A percentile compares a stretch with the other conserved stretches of the same genome.
Conservation (phyloP, 768 basidiomycete genomes). For the Russula sp. region DNA sequence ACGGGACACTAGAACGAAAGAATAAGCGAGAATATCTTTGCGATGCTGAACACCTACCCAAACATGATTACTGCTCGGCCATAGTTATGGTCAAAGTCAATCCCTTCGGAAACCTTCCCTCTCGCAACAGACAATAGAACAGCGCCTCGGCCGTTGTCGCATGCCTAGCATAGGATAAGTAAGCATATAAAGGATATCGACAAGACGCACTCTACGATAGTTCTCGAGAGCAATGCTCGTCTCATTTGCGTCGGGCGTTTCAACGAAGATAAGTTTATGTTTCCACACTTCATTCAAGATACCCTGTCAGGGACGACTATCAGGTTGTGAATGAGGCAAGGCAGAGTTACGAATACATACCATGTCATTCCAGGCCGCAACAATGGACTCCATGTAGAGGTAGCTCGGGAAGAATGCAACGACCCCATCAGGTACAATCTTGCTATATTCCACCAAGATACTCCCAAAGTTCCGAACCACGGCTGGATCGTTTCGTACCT, state of each 20-base stretch:
- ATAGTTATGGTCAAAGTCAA: conserved; percentile 99
- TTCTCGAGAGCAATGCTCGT: conserved; percentile 98
- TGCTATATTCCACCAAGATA: conserved; percentile 96
- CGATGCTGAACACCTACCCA: conserved; percentile 55
- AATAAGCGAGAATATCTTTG: neutral
- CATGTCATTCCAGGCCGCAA: conserved; percentile 99
- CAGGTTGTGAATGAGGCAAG: neutral
- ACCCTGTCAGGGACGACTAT: conserved; percentile 52
- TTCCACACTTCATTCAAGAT: conserved; percentile 99
- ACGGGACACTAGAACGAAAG: conserved; percentile 64
- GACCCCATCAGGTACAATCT: conserved; percentile 96
- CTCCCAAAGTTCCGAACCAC: conserved; percentile 99
- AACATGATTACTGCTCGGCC: conserved; percentile 99
- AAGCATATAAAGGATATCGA: neutral
- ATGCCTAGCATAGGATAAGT: conserved; percentile 57
- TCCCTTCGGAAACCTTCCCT: conserved; percentile 99
- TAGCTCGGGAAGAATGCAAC: conserved; percentile 99
- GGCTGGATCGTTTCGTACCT: conserved; percentile 98
- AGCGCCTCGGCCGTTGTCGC: conserved; percentile 97
- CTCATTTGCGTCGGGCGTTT: conserved; percentile 98
- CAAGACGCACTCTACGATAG: conserved; percentile 72
- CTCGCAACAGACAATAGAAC: conserved; percentile 95
- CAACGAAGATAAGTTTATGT: conserved; percentile 97
- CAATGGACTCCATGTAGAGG: conserved; percentile 99
- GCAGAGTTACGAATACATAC: conserved; percentile 43